These are phyloP conservation scores for Monosporascus sp. DNA, from an alignment of 2,329 filamentous ascomycete species.

Conservation along the genomic window DNA sequence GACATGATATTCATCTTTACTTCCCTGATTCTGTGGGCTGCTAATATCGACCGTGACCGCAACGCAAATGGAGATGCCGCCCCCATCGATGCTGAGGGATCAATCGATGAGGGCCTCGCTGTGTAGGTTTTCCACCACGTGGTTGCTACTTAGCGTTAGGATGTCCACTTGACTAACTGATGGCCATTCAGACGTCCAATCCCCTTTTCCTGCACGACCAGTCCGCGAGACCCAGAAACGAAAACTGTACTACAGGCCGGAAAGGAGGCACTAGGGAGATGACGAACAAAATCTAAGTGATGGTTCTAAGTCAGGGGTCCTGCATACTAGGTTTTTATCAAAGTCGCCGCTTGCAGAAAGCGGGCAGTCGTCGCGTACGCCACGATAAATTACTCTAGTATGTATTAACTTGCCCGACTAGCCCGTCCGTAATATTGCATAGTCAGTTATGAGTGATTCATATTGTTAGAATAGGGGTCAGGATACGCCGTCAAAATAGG, in stretches of 20 bases:
- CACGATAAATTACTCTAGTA: no score
- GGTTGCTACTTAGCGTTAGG: background rate
- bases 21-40: background rate
- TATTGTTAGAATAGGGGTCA: no score
- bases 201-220: background rate
- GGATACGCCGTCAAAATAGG: no score
- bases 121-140: background rate
- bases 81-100: background rate
- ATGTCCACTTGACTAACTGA: background rate
- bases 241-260: background rate
- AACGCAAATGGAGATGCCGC: background rate
- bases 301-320: no score
- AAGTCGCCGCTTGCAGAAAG: no score
- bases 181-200: background rate
- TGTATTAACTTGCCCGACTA: no score
- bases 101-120: background rate
- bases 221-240: background rate
- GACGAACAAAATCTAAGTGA: no score
- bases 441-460: no score
- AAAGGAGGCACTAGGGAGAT: background rate
- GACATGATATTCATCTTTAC: background rate
- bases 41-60: background rate
- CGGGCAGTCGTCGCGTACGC: no score
- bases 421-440: no score
- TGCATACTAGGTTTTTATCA: no score